Percentiles rank a stretch among this genome's conserved stretches.
phyloP scores from a whole-genome alignment of 208 protist species.

The Novymonas esmeraldas region DNA sequence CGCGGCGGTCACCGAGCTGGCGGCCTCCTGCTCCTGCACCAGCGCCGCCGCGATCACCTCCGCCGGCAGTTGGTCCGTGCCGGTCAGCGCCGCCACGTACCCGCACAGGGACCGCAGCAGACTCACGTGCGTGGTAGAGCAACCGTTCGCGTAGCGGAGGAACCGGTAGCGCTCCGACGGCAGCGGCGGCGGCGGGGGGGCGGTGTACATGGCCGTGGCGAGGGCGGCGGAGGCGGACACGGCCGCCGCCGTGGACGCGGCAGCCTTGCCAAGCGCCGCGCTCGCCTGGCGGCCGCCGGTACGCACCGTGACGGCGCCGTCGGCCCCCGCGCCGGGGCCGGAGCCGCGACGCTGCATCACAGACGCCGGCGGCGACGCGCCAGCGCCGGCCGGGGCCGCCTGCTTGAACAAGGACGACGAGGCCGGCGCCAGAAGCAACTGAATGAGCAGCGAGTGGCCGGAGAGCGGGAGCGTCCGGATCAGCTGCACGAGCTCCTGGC shows the following conservation, averaged over 20 bases:
- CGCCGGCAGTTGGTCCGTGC: conserved; percentile 28
- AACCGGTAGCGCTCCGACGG: conserved; percentile 66
- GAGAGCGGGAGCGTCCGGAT: conserved; percentile 45
- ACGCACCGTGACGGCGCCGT: not conserved
- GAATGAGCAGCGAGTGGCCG: conserved; percentile 58
- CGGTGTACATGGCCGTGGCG: conserved; percentile 5
- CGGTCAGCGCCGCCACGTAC: conserved; percentile 69
- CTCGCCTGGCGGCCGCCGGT: not conserved
- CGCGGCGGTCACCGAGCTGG: conserved; percentile 10
- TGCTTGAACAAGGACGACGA: conserved; percentile 58
- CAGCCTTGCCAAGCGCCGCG: not conserved
- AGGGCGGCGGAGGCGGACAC: conserved; percentile 2
- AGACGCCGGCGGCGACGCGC: not conserved
- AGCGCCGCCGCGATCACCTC: conserved; percentile 17
- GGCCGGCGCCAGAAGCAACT: conserved; percentile 72
- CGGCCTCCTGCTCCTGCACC: conserved; percentile 22
- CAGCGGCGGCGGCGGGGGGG: conserved; percentile 28
- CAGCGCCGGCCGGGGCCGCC: not conserved
- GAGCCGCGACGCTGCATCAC: not conserved
- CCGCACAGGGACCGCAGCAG: conserved; percentile 62
- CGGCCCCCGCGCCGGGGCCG: not conserved
- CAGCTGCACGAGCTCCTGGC: conserved; percentile 49
- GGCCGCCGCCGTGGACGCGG: not conserved
- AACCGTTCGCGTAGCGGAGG: conserved; percentile 80
- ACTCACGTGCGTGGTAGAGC: conserved; percentile 52